Evolutionary conservation across 208 protist genomes (phyloP), one percentile per base, ranked within the genome.

Genomic region (Endotrypanum monterogeii): DNA sequence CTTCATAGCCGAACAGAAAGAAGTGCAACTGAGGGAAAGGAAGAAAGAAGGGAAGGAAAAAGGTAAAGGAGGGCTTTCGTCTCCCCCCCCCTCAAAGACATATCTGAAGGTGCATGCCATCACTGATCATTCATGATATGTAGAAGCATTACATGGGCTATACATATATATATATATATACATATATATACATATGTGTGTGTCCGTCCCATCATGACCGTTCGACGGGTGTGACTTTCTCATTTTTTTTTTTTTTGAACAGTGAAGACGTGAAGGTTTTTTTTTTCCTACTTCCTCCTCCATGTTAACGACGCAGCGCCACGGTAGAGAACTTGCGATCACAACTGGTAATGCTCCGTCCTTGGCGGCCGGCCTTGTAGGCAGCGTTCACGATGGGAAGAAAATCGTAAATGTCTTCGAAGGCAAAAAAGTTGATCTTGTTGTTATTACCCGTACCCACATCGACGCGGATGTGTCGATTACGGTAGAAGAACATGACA

Each of bases 401-500:
- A 57, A 99, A 80, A 63, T 99, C 99, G 71, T 99, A 96, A 67
- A 96, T 85, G 60, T 90, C 91, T 32, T 99, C 90, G 41, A 98
- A 90, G 78, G 97, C 91, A 25, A 97, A 90, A 86, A 98, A 99
- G 83, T 99, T 99, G 61, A 99, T 98, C 89, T 99, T 99, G 88
- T 99, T 99, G 87, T 99, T 99, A 86, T 99, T 99, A 48, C 99
- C 99, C 18, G 99, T 99, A 18, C 98, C 98, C 0, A 99, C 89
- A 82, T 99, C 99, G 20, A 99, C 98, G 83, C 98, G 98, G n/a
- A 99, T 99, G 89, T 99, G 98, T 2, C 98, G 98, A 79, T 99
- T 99, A 32, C 99, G 90, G 87, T 94, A 99, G 82, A 99, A 99
- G 82, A 99, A 99, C 98, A 99, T 99, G 20, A 99, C 76, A 14